These are phyloP conservation scores for Cladosporium sp. DNA, from an alignment of 2,329 filamentous ascomycete genomes.

Conservation along the genomic window DNA sequence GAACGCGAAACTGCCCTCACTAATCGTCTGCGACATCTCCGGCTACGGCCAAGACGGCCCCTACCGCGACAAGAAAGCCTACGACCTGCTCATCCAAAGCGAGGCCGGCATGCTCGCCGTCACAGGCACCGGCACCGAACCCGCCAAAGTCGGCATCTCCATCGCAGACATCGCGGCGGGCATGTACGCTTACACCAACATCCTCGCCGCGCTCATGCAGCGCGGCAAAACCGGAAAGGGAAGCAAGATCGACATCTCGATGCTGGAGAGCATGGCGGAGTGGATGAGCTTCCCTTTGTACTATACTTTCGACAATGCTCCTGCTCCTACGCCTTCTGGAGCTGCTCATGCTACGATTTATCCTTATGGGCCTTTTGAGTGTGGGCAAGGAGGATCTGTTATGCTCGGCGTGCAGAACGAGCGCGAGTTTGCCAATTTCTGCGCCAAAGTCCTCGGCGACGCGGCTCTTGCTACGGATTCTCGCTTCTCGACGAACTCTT, in stretches of 20 bases:
- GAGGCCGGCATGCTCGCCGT: constrained; percentile 57
- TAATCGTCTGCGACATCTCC: constrained; percentile 59
- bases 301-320: constrained; percentile 50
- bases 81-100: constrained; percentile 58
- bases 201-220: constrained; percentile 50
- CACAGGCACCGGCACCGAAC: constrained; percentile 50
- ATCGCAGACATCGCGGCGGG: constrained; percentile 58
- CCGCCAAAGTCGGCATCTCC: constrained; percentile 56
- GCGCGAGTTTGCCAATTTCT: constrained; percentile 55
- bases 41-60: constrained; percentile 56
- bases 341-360: constrained; percentile 57
- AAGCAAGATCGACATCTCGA: constrained; percentile 55
- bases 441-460: constrained; percentile 47
- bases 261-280: constrained; percentile 59
- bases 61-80: constrained; percentile 58
- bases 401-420: constrained; percentile 60
- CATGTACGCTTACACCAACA: constrained; percentile 56
- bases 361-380: constrained; percentile 56
- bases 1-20: constrained; percentile 43
- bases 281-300: constrained; percentile 58
- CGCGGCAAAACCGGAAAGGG: constrained; percentile 51
- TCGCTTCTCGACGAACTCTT: constrained; percentile 28
- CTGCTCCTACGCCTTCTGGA: constrained; percentile 47
- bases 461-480: constrained; percentile 46
- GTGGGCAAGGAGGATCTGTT: constrained; percentile 48